Evolutionary conservation across 345 rosid genomes (phyloP), one percentile per base, ranked within the genome.

Genomic region (Arabis alpina): DNA sequence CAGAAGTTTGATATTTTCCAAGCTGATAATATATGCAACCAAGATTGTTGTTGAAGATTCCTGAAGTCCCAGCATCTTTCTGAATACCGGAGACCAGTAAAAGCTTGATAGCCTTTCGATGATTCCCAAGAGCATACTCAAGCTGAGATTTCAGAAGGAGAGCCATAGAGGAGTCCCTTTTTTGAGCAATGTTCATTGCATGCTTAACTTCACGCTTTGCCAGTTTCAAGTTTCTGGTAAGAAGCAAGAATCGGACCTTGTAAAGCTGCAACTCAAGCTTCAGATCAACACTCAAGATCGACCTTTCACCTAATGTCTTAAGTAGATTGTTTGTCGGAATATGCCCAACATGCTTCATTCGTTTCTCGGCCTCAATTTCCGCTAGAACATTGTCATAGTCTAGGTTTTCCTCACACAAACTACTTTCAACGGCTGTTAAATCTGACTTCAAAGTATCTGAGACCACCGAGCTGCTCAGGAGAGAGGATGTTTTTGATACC

Each of bases 201-300:
- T 84, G 96, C 81, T 95, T 95, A 40, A 95, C 87, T 85, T 95
- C 99, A 24, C 98, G 97, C 84, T 95, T 95, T 1, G 97, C 99
- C 72, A 86, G 86, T 79, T 90, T 92, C 71, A 95, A 70, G 77
- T 95, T 95, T 74, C 94, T 88, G 25, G 96, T 86, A 55, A 91
- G 91, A 68, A 92, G 96, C 70, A 90, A 80, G 81, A 92, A 85
- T 6, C 79, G 86, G 59, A 95, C 98, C 88, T 85, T 92, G 86
- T 95, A 92, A 63, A 90, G 93, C 78, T 88, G 98, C 87, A 94
- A 79, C 84, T 87, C 91, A 27, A 91, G 92, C 92, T 88, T 95
- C 80, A 92, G 80, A 83, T 90, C 91, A 70, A 78, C 81, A 36
- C 81, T 75, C 55, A 87, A 80, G 77, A 84, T 64, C 9, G 91